Evolutionary conservation across 2,329 filamentous ascomycete genomes (phyloP).

Genomic region (Venturia asperata): DNA sequence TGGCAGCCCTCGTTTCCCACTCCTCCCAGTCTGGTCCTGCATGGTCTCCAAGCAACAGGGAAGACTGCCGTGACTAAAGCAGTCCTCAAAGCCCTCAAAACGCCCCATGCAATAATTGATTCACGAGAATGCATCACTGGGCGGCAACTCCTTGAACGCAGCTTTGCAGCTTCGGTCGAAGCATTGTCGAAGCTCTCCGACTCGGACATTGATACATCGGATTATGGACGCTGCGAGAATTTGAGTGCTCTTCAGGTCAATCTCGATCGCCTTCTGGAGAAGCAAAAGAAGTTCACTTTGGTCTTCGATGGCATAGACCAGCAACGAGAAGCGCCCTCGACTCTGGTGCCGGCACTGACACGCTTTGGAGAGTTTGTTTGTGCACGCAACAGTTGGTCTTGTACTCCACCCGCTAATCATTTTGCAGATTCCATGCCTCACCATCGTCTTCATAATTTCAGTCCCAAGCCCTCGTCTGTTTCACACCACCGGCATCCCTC

Average conservation of each 20-base stretch:
- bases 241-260: conserved; percentile 15
- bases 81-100: conserved; percentile 48
- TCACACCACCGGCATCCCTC: conserved; percentile 61
- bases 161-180: conserved; percentile 43
- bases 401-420: not conserved
- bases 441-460: conserved; percentile 68
- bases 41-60: conserved; percentile 81
- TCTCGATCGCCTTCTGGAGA: conserved; percentile 1
- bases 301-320: conserved; percentile 84
- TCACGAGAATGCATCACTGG: conserved; percentile 71
- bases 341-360: conserved; percentile 71
- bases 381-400: not conserved
- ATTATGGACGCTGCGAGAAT: conserved; percentile 46
- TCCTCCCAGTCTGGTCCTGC: conserved; percentile 66
- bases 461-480: conserved; percentile 63
- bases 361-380: conserved; percentile 73
- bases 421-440: conserved; percentile 66
- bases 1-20: conserved; percentile 57
- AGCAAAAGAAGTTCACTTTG: conserved; percentile 73
- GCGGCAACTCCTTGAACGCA: conserved; percentile 69
- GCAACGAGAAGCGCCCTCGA: conserved; percentile 71
- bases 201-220: not conserved
- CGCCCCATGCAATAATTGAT: conserved; percentile 57
- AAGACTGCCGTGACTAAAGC: conserved; percentile 66
- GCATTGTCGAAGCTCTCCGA: conserved; percentile 30